Evolutionary conservation across 352 stramenopile genomes (phyloP).

Genomic region (Phytophthora agathidicida): DNA sequence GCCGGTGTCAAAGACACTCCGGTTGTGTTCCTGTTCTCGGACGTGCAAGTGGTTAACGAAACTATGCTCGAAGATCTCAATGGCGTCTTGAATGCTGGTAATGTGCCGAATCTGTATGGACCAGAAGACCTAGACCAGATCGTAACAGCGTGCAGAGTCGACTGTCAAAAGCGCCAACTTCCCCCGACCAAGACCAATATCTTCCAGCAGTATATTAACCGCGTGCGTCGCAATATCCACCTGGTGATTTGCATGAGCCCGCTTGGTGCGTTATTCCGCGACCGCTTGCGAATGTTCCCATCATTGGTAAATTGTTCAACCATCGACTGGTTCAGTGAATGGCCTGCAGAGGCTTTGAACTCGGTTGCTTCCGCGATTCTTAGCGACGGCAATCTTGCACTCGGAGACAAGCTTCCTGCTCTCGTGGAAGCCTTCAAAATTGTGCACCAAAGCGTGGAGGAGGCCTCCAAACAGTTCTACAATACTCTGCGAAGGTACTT

Average conservation of each 20-base stretch:
- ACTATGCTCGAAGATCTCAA: constrained; percentile 97
- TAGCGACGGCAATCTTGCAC: constrained; percentile 71
- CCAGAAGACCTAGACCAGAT: constrained; percentile 94
- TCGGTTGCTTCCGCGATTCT: constrained; percentile 88
- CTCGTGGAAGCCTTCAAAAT: constrained; percentile 83
- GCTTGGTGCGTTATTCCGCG: constrained; percentile 78
- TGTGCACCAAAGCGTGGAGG: constrained; percentile 92
- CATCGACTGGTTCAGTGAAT: constrained; percentile 92
- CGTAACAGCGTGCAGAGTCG: constrained; percentile 86
- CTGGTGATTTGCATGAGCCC: constrained; percentile 91
- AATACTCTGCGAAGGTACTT: constrained; percentile 87
- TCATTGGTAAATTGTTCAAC: constrained; percentile 89
- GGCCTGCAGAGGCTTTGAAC: constrained; percentile 84
- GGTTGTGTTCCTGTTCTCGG: constrained; percentile 94
- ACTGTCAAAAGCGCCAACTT: constrained; percentile 93
- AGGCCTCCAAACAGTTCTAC: constrained; percentile 87
- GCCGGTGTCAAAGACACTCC: constrained; percentile 92
- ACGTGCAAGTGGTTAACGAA: constrained; percentile 95
- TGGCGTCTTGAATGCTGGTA: constrained; percentile 94
- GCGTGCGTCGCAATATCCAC: constrained; percentile 92
- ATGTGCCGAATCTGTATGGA: constrained; percentile 94
- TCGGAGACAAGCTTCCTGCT: constrained; percentile 57
- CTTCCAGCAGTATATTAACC: constrained; percentile 93
- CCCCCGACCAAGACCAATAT: constrained; percentile 95
- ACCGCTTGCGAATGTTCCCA: constrained; percentile 88